phyloP scores from a whole-genome alignment of 2,329 filamentous ascomycete genomes.

The Periglandula ipomoeae region DNA sequence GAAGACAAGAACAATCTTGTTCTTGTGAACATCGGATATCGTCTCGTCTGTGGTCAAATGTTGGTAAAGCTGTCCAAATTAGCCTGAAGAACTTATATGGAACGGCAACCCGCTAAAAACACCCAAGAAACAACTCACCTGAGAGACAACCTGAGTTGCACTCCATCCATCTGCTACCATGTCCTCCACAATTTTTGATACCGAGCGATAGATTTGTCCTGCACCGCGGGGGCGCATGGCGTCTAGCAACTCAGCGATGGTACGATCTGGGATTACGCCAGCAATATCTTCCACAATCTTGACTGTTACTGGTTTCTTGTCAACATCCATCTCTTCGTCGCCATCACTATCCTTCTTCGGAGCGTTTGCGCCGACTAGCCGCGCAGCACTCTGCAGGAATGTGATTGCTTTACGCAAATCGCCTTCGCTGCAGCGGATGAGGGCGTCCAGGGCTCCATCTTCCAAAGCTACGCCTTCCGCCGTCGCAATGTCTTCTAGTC shows the following conservation, averaged over 20 bases:
- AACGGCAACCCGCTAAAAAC: background rate
- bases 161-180: slow-evolving; percentile 97
- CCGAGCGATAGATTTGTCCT: slow-evolving; percentile 57
- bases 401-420: slow-evolving; percentile 96
- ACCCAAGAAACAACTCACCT: slow-evolving; percentile 43
- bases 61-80: slow-evolving; percentile 59
- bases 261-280: slow-evolving; percentile 74
- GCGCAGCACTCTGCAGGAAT: slow-evolving; percentile 87
- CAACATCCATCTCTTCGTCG: slow-evolving; percentile 54
- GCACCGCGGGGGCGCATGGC: slow-evolving; percentile 66
- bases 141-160: slow-evolving; percentile 74
- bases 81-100: slow-evolving; percentile 5
- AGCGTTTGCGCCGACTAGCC: slow-evolving; percentile 64
- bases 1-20: slow-evolving; percentile 79
- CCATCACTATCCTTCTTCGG: slow-evolving; percentile 38
- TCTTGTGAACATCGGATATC: slow-evolving; percentile 78
- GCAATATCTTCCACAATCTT: slow-evolving; percentile 88
- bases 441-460: slow-evolving; percentile 68
- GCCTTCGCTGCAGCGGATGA: slow-evolving; percentile 84
- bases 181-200: slow-evolving; percentile 75
- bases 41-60: slow-evolving; percentile 74
- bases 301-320: slow-evolving; percentile 58
- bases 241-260: slow-evolving; percentile 60
- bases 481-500: slow-evolving; percentile 74
- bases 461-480: slow-evolving; percentile 70